Percentiles rank a stretch among this genome's conserved stretches.
phyloP scores from a whole-genome alignment of 352 stramenopile species.

The Phytophthora syringae region DNA sequence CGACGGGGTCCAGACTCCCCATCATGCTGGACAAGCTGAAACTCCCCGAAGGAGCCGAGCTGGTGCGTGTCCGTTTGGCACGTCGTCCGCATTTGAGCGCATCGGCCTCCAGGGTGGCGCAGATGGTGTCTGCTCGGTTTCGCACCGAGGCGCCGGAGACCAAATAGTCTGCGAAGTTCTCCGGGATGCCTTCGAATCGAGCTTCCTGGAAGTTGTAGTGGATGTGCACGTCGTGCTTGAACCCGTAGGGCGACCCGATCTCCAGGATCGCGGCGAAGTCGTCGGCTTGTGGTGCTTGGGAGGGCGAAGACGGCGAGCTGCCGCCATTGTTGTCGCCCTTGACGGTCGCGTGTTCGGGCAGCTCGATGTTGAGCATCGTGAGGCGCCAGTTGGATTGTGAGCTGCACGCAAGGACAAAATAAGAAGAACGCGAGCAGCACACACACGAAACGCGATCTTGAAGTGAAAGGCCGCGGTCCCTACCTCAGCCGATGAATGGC shows the following conservation, averaged over 20 bases:
- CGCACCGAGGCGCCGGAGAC: constrained; percentile 32
- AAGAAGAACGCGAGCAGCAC: constrained; percentile 26
- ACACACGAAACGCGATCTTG: constrained; percentile 7
- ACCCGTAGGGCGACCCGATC: constrained; percentile 78
- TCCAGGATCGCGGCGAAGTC: constrained; percentile 46
- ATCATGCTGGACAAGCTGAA: constrained; percentile 45
- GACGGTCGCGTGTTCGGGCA: constrained; percentile 37
- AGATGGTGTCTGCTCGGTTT: constrained; percentile 29
- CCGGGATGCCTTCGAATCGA: constrained; percentile 85
- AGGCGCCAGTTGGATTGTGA: constrained; percentile 33
- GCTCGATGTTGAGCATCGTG: constrained; percentile 54
- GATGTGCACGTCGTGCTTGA: constrained; percentile 87
- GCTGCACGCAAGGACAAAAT: constrained; percentile 8
- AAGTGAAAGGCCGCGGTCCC: constrained; percentile 32
- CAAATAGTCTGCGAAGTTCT: constrained; percentile 84
- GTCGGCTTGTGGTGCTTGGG: constrained; percentile 20
- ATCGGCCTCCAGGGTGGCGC: constrained; percentile 5
- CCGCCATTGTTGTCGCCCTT: constrained; percentile 34
- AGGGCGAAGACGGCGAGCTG: constrained; percentile 40
- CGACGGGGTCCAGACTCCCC: constrained; percentile 22
- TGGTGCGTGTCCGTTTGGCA: constrained; percentile 47
- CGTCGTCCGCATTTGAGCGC: constrained; percentile 14
- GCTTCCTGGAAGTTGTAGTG: constrained; percentile 88
- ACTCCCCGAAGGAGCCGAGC: constrained; percentile 39
- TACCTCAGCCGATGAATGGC: not conserved